Base-by-base conservation (phyloP, 148 eudicot genomes). In the Pouteria glomerata region DNA sequence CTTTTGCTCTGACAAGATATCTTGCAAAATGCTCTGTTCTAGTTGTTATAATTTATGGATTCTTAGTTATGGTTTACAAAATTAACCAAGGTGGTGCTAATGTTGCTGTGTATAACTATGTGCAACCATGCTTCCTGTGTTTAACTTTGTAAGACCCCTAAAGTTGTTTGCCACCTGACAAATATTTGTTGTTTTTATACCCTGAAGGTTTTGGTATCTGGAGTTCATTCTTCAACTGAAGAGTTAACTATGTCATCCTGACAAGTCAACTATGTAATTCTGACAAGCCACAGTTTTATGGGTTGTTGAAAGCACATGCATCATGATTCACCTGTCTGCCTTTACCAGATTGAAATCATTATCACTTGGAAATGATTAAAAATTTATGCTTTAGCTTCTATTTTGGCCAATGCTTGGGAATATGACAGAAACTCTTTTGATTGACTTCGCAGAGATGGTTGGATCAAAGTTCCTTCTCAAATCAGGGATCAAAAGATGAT, bases 391-490 rank as follows among this genome's bases (percentile, higher is more conserved):
- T 34, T 34, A 2, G 4, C 50, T 3, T n/a, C n/a, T n/a, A n/a
- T n/a, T n/a, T n/a, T n/a, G n/a, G n/a, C n/a, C n/a, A n/a, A 44
- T 47, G 10, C 21, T 33, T 33, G n/a, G 39, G 18, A 57, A 58
- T 60, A 1, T 27, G 3, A 24, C 26, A 21, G 23, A 24, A 52
- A 15, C 21, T 14, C 35, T 18, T 41, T 18, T n/a, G 41, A 33
- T 69, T 60, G 47, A 18, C 21, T 53, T 45, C 75, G 65, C 85
- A 90, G 98, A 82, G 74, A 29, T 90, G 87, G 83, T 69, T 80
- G 48, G 83, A 84, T 39, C 69, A 74, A 66, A 69, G 74, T 77
- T 57, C 84, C 63, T 56, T 74, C 30, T 82, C 82, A 34, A 63
- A 41, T 44, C 79, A 72, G 41, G 82, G 78, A 70, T 79, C 81